These are phyloP conservation scores for Clitocybe nebularis DNA, from an alignment of 1,284 basidiomycete species.

Conservation along the genomic window DNA sequence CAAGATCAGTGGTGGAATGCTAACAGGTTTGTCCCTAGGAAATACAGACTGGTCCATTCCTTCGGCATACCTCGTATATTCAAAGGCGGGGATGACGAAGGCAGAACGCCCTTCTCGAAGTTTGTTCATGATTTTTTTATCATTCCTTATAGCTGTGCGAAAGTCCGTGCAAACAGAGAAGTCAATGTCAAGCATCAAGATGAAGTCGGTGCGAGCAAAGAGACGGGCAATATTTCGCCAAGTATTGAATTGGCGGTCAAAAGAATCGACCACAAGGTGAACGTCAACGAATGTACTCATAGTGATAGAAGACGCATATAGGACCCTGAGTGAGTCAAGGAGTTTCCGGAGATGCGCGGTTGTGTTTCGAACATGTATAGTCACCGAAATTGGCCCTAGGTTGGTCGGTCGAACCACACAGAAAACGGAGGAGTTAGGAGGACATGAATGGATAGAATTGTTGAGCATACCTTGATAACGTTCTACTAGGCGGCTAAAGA, in stretches of 20 bases:
- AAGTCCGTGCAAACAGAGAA: slow-evolving; percentile 82
- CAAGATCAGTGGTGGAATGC: slow-evolving; percentile 9
- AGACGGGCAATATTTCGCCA: slow-evolving; percentile 83
- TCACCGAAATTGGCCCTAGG: slow-evolving; percentile 84
- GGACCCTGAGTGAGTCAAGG: slow-evolving; percentile 55
- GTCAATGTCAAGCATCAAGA: slow-evolving; percentile 88
- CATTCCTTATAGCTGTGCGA: slow-evolving; percentile 47
- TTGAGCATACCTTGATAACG: slow-evolving; percentile 58
- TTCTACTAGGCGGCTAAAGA: slow-evolving; percentile 65
- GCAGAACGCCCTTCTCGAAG: slow-evolving; percentile 55
- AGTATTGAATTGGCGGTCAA: slow-evolving; percentile 80
- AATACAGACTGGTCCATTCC: slow-evolving; percentile 56
- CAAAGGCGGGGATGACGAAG: slow-evolving; percentile 78
- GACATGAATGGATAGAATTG: background rate
- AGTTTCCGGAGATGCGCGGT: slow-evolving; percentile 38
- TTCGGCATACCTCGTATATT: slow-evolving; percentile 60
- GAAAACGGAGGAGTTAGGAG: background rate
- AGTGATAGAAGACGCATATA: slow-evolving; percentile 60
- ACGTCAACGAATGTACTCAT: slow-evolving; percentile 77
- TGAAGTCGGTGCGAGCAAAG: slow-evolving; percentile 74
- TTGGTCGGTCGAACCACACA: too few species aligned
- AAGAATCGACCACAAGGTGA: slow-evolving; percentile 81
- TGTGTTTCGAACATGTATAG: slow-evolving; percentile 62
- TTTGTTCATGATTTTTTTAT: slow-evolving; percentile 31
- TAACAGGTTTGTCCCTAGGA: slow-evolving; percentile 62